phyloP scores from a whole-genome alignment of 495 filamentous ascomycete genomes.

The Neurospora africana region DNA sequence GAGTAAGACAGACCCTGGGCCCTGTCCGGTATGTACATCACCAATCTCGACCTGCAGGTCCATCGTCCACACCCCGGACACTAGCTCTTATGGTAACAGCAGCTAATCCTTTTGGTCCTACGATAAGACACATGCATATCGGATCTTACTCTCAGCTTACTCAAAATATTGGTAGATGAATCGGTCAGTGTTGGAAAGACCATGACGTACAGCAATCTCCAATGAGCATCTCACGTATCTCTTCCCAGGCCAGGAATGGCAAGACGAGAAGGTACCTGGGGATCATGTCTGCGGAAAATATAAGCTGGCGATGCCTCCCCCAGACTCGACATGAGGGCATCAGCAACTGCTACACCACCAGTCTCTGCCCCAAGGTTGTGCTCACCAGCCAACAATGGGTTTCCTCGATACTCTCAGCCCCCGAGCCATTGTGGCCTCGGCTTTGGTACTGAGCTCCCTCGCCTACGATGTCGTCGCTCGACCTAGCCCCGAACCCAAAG shows the following conservation, averaged over 20 bases:
- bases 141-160: background rate
- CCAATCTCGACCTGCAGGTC: background rate
- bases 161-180: background rate
- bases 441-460: constrained; percentile 11
- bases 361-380: background rate
- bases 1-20: background rate
- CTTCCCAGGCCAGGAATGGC: background rate
- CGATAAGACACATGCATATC: background rate
- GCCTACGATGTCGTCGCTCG: constrained; percentile 12
- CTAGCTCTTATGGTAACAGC: background rate
- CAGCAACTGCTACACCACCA: background rate
- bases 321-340: background rate
- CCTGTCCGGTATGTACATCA: background rate
- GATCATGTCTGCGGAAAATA: background rate
- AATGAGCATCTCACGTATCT: background rate
- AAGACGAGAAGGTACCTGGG: background rate
- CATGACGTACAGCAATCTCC: background rate
- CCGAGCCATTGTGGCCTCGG: constrained; percentile 12
- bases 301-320: background rate
- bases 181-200: background rate
- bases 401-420: constrained; percentile 14
- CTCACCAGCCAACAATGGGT: constrained; percentile 7
- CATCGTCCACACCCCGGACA: background rate
- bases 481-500: constrained; percentile 11
- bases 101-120: background rate